Conservation (phyloP, 129 eudicot genomes). For the Arctium minus region DNA sequence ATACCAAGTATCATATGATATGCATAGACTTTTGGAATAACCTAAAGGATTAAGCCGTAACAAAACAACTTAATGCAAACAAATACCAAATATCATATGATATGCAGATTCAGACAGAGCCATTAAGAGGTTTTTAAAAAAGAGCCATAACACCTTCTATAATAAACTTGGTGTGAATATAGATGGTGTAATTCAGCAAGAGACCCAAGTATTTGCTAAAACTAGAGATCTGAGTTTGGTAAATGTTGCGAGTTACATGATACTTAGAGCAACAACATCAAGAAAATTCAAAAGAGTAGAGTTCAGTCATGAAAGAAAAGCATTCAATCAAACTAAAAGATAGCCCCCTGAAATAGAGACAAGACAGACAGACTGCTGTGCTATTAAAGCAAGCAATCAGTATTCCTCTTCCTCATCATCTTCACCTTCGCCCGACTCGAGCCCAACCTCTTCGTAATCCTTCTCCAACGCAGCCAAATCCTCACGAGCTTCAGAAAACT, state of each 20-base stretch:
- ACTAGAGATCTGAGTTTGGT: background rate
- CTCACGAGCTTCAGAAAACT: constrained; percentile 36
- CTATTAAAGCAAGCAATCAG: background rate
- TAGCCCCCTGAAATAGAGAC: background rate
- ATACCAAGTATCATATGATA: no score
- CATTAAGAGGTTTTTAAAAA: no score
- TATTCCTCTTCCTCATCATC: constrained; percentile 28
- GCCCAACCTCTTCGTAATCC: constrained; percentile 39
- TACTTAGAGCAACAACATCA: background rate
- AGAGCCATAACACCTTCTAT: no score
- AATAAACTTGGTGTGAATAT: no score
- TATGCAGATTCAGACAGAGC: no score
- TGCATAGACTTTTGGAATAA: no score
- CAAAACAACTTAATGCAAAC: no score
- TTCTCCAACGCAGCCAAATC: constrained; percentile 37
- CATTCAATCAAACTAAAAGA: background rate
- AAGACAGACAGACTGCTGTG: background rate
- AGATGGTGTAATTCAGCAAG: background rate
- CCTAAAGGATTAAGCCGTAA: no score
- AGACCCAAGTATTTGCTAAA: background rate
- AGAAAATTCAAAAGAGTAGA: background rate
- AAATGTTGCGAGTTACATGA: background rate
- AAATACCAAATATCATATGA: no score
- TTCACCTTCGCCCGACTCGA: constrained; percentile 26
- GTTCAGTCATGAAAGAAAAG: background rate